Percentiles rank a stretch among this genome's conserved stretches.
phyloP scores from a whole-genome alignment of 2,329 filamentous ascomycete genomes.

The Cordyceps cateniannulata region DNA sequence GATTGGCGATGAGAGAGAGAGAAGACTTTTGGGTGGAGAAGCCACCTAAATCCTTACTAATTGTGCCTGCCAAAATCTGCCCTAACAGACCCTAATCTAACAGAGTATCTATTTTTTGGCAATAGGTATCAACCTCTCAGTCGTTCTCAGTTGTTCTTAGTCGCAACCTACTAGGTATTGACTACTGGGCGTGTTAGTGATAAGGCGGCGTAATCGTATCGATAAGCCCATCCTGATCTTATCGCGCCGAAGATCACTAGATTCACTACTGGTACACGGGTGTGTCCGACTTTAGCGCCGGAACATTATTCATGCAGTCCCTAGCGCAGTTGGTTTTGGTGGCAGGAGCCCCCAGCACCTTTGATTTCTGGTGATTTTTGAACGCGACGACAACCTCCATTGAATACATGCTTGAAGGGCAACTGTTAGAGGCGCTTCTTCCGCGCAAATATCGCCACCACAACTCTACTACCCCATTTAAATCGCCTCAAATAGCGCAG shows the following conservation, averaged over 20 bases:
- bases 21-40: too few relatives aligned
- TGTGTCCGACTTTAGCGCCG: slow-evolving; percentile 18
- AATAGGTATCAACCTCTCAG: background rate
- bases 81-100: too few relatives aligned
- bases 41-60: too few relatives aligned
- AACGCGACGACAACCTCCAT: slow-evolving; percentile 23
- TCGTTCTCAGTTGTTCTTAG: too few relatives aligned
- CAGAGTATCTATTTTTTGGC: too few relatives aligned
- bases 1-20: too few relatives aligned
- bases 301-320: slow-evolving; percentile 28
- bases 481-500: slow-evolving; percentile 17
- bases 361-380: slow-evolving; percentile 32
- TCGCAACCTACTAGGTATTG: too few relatives aligned
- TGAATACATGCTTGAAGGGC: slow-evolving; percentile 12
- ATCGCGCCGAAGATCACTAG: slow-evolving; percentile 1
- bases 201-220: background rate
- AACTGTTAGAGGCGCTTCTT: background rate
- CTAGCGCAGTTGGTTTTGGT: slow-evolving; percentile 38
- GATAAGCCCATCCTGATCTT: background rate
- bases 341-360: slow-evolving; percentile 32
- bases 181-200: background rate
- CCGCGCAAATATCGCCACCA: slow-evolving; percentile 4
- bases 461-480: background rate
- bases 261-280: background rate
- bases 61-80: too few relatives aligned